Evolutionary conservation across 2,329 filamentous ascomycete species (phyloP).

Genomic region (Amylocarpus encephaloides): DNA sequence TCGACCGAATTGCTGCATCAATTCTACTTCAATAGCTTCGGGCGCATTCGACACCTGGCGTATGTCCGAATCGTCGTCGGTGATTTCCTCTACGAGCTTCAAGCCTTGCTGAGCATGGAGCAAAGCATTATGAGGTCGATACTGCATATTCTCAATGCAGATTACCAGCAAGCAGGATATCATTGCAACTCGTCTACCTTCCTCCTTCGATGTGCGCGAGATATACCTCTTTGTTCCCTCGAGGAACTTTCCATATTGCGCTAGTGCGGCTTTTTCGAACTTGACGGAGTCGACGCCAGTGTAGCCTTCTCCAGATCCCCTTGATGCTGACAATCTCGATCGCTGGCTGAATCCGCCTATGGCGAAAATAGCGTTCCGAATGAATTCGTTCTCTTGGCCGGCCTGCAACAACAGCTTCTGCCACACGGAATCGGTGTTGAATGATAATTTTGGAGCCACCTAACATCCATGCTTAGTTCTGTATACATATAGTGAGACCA

Average conservation of each 20-base stretch:
- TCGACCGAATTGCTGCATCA: constrained; percentile 21
- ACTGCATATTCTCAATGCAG: constrained; percentile 24
- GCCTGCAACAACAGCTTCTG: constrained; percentile 52
- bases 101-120: constrained; percentile 14
- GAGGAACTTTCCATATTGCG: constrained; percentile 18
- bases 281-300: not conserved
- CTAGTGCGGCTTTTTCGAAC: constrained; percentile 6
- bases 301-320: not conserved
- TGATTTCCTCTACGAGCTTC: constrained; percentile 15
- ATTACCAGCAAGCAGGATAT: constrained; percentile 22
- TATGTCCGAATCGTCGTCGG: not conserved
- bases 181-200: constrained; percentile 15
- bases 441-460: constrained; percentile 2
- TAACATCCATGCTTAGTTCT: no score
- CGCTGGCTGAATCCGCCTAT: constrained; percentile 20
- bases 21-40: constrained; percentile 18
- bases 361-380: constrained; percentile 21
- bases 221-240: constrained; percentile 14
- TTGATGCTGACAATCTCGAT: not conserved
- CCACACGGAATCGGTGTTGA: constrained; percentile 44
- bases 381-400: constrained; percentile 40
- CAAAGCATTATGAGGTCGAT: constrained; percentile 11
- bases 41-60: constrained; percentile 2
- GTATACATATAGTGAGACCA: no score
- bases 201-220: constrained; percentile 1